Conservation (phyloP, 768 basidiomycete genomes). For the Kwoniella mangroviensis region DNA sequence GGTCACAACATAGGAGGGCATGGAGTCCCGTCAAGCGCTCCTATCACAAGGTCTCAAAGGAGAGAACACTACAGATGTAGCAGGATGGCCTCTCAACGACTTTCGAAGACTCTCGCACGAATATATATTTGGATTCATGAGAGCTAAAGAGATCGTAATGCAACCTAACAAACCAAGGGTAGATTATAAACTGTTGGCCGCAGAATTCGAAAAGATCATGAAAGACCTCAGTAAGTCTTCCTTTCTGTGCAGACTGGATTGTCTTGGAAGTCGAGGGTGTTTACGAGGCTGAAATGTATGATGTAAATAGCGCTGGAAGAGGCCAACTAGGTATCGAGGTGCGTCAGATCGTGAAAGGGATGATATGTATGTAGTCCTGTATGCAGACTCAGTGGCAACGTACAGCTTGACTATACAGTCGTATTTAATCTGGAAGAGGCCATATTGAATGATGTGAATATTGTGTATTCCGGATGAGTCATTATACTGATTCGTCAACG, state of each 20-base stretch:
- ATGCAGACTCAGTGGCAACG: no score
- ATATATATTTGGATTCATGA: background rate
- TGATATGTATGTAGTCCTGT: no score
- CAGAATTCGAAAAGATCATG: background rate
- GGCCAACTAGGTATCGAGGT: no score
- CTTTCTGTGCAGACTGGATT: background rate
- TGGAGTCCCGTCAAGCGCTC: background rate
- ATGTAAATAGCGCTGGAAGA: no score
- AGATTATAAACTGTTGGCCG: background rate
- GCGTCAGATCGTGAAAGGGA: no score
- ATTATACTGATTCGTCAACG: no score
- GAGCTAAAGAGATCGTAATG: background rate
- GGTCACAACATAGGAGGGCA: background rate
- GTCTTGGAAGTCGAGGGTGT: no score
- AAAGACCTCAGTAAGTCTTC: background rate
- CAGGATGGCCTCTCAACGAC: background rate
- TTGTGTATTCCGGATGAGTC: no score
- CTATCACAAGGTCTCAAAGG: background rate
- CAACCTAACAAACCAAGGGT: background rate
- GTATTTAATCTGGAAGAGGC: no score
- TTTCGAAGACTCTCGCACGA: background rate
- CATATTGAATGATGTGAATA: no score
- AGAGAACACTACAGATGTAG: background rate
- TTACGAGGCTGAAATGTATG: no score
- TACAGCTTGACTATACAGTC: no score